Evolutionary conservation across 352 stramenopile genomes (phyloP).

Genomic region (Globisporangium abappressorium): DNA sequence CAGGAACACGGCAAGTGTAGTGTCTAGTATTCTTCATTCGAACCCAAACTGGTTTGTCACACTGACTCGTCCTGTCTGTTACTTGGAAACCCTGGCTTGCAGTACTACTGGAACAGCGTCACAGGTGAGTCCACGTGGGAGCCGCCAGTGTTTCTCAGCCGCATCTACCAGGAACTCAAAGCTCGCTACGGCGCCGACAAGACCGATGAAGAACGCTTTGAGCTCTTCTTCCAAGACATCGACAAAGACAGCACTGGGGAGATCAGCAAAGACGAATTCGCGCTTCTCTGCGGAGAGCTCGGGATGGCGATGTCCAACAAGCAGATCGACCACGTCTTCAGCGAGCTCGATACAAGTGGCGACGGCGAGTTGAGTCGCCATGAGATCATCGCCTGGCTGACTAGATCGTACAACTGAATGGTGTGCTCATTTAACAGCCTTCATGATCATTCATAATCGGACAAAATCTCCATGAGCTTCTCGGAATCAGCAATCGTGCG

Average conservation of each 20-base stretch:
- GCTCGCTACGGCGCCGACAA: constrained; percentile 46
- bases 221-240: constrained; percentile 64
- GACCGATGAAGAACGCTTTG: constrained; percentile 56
- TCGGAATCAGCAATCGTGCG: constrained; percentile 77
- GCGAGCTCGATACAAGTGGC: constrained; percentile 56
- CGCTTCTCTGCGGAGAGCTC: constrained; percentile 59
- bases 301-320: constrained; percentile 58
- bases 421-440: constrained; percentile 11
- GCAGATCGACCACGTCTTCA: constrained; percentile 56
- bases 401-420: constrained; percentile 33
- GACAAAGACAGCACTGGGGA: constrained; percentile 55
- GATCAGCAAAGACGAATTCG: constrained; percentile 67
- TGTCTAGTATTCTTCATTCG: background rate
- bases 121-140: constrained; percentile 68
- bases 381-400: constrained; percentile 62
- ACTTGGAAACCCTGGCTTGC: background rate
- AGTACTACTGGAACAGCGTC: constrained; percentile 77
- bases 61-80: background rate
- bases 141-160: constrained; percentile 43
- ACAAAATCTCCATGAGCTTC: constrained; percentile 46
- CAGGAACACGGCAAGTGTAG: constrained; percentile 50
- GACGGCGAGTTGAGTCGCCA: constrained; percentile 56
- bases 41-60: background rate
- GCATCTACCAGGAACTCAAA: constrained; percentile 54
- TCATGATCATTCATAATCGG: constrained; percentile 15